phyloP scores from a whole-genome alignment of 2,329 filamentous ascomycete genomes.

The Penicillium sp. region DNA sequence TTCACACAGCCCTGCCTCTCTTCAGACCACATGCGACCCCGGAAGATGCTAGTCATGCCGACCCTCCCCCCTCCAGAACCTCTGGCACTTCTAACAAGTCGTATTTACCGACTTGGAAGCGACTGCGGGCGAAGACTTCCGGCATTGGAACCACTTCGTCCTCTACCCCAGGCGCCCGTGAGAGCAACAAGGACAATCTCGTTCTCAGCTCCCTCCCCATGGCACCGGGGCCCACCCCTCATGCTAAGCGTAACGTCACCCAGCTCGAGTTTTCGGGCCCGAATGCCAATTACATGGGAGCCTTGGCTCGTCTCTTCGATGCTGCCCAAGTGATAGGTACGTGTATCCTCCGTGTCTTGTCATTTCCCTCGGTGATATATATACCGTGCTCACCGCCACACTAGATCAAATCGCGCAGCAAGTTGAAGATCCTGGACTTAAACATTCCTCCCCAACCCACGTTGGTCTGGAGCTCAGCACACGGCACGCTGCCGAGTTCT shows the following conservation, averaged over 20 bases:
- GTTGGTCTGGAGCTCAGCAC: conserved; percentile 92
- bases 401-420: conserved; percentile 91
- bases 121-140: conserved; percentile 84
- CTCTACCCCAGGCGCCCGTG: conserved; percentile 36
- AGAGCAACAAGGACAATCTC: conserved; percentile 55
- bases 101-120: conserved; percentile 81
- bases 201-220: conserved; percentile 74
- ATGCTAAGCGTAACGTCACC: conserved; percentile 65
- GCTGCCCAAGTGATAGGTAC: conserved; percentile 87
- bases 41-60: conserved; percentile 43
- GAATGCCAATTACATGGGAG: conserved; percentile 85
- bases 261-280: conserved; percentile 73
- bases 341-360: neutral
- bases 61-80: conserved; percentile 44
- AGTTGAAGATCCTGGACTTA: conserved; percentile 89
- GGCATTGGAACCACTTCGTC: conserved; percentile 50
- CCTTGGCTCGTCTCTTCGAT: conserved; percentile 85
- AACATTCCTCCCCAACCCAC: conserved; percentile 87
- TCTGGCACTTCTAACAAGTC: conserved; percentile 66
- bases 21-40: conserved; percentile 61
- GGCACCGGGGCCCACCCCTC: conserved; percentile 58
- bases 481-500: conserved; percentile 92
- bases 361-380: neutral
- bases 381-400: conserved; percentile 9
- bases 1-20: conserved; percentile 65